Base-by-base conservation (phyloP, 2,329 filamentous ascomycete genomes). In the Penicillium capsulatum region DNA sequence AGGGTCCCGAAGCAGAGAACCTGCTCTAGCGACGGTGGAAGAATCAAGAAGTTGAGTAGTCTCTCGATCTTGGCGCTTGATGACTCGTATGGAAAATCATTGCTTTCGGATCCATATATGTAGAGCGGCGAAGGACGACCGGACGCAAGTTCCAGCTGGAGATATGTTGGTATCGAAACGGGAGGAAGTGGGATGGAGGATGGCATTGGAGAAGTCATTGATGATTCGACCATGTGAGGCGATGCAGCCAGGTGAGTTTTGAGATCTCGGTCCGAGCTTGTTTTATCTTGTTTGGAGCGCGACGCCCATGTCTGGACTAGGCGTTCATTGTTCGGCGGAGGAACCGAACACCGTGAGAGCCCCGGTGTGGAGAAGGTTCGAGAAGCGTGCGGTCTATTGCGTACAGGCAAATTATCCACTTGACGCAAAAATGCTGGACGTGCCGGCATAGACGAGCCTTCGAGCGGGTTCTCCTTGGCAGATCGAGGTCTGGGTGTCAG, bases 51-150 rank as follows among this genome's bases (percentile, higher is more conserved):
- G 60, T 97, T 97, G 50, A 87, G 77, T 9, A 98, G 73, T 27
- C 94, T 81, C 61, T 97, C 88, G 44, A 97, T 85, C 61, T 97
- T 97, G 55, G 94, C 79, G 19, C 84, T 84, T 15, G 87, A 91
- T 3, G 90, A 95, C 64, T 98, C 92, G 64, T 96, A 97, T 0
- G 89, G 88, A 16, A 79, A 78, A 45, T 82, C 79, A 45, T 64
- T 72, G 27, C 67, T 68, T 4, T 69, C 63, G 4, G 79, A 72
- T 8, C 75, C 75, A 53, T 82, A 78, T 27, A 83, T 80, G 53
- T 82, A 83, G 36, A 82, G 59, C 1, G 78, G 74, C 13, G 80
- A 81, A 2, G 80, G 80, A 10, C 73, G 67, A 22, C 73, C 71
- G 2, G 79, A 77, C 1, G 79, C 76, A 30, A 83, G 68, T 56